Conservation (phyloP, 805 yeast species). For the Saturnispora besseyi region DNA sequence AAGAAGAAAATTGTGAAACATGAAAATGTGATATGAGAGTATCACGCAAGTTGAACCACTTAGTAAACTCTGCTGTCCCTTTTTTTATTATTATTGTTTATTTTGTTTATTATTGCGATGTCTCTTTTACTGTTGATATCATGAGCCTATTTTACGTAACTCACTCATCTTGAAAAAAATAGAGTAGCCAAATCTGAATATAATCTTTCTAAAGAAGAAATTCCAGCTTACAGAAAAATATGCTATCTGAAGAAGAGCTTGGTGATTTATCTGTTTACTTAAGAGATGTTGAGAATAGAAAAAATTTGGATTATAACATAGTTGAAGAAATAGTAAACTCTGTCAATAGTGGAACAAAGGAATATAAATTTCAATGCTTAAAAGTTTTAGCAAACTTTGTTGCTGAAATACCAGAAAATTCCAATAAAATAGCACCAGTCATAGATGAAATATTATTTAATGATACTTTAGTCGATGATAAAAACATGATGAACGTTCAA, state of each 20-base stretch:
- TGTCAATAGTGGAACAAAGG: background rate
- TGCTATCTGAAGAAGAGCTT: background rate
- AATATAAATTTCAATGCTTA: background rate
- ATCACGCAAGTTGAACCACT: background rate
- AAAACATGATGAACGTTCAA: background rate
- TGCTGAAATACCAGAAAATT: slow-evolving; percentile 12
- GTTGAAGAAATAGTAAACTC: background rate
- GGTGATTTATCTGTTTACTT: slow-evolving; percentile 5
- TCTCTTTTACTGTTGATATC: too few species aligned
- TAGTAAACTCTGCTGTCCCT: background rate
- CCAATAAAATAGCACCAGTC: background rate
- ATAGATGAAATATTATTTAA: background rate
- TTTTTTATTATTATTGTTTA: too few species aligned
- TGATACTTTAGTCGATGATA: background rate
- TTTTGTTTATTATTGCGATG: too few species aligned
- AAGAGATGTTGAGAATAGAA: slow-evolving; percentile 6
- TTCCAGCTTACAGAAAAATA: background rate
- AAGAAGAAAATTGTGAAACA: slow-evolving; percentile 28
- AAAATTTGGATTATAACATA: background rate
- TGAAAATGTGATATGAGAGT: background rate
- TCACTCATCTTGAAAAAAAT: too few species aligned
- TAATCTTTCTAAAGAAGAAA: too few species aligned
- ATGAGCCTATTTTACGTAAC: too few species aligned
- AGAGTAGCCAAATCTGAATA: too few species aligned
- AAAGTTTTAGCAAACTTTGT: slow-evolving; percentile 15